phyloP scores from a whole-genome alignment of 768 basidiomycete genomes.

The Lactarius quietus region DNA sequence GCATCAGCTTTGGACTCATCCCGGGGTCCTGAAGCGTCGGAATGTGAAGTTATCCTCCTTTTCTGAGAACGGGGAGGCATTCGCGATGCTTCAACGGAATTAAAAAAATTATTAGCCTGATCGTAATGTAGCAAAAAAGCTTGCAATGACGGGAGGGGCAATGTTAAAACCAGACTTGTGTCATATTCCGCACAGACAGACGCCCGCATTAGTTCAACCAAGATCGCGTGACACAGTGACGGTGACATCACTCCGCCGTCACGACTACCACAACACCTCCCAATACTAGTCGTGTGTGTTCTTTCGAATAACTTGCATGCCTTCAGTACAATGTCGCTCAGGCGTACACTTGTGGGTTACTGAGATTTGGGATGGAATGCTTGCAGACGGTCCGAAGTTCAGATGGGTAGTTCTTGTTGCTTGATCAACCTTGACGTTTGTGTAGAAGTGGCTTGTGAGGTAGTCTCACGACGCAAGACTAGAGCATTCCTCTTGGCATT shows the following conservation, averaged over 20 bases:
- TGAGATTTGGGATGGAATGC: not conserved
- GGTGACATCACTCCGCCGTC: not conserved
- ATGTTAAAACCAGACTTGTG: not conserved
- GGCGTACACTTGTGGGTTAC: not conserved
- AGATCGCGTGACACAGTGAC: not conserved
- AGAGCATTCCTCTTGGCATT: too few species aligned
- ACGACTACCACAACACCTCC: not conserved
- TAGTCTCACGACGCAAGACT: not conserved
- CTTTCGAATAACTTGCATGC: not conserved
- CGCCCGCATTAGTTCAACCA: not conserved
- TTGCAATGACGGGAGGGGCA: not conserved
- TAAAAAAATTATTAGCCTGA: not conserved
- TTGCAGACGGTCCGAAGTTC: not conserved
- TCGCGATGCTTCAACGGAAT: not conserved
- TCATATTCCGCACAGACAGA: not conserved
- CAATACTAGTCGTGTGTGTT: too few species aligned
- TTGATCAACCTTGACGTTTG: too few species aligned
- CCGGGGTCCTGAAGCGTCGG: not conserved
- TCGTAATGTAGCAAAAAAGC: too few species aligned
- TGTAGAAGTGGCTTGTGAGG: too few species aligned
- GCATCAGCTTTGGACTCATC: not conserved
- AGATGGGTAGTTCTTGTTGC: too few species aligned
- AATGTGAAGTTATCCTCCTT: not conserved
- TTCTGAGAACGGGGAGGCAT: constrained; percentile 7
- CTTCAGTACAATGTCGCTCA: not conserved